Conservation (phyloP, 768 basidiomycete genomes). For the Suillus weaverae region DNA sequence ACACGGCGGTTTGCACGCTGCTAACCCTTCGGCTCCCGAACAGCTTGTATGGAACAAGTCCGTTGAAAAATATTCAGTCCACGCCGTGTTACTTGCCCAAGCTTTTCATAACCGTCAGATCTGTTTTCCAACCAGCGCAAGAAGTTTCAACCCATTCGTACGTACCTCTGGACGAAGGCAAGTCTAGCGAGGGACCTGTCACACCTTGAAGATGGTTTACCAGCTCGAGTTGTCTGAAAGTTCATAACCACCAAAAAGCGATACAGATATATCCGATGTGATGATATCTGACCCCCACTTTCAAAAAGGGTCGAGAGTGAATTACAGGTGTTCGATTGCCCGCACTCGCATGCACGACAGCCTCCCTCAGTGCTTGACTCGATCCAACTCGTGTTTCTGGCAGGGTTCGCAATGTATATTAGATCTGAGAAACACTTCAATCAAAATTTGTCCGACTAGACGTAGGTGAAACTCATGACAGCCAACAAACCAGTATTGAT, state of each 20-base stretch:
- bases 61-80: too few species aligned
- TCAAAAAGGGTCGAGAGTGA: background rate
- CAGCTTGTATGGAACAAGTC: too few species aligned
- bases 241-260: constrained; percentile 4
- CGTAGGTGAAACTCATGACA: background rate
- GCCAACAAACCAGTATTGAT: constrained; percentile 23
- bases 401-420: constrained; percentile 5
- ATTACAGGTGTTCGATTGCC: constrained; percentile 14
- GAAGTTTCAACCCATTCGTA: too few species aligned
- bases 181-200: background rate
- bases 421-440: background rate
- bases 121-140: too few species aligned
- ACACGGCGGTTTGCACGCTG: too few species aligned
- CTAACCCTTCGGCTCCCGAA: too few species aligned
- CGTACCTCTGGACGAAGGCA: too few species aligned
- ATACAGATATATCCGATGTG: constrained; percentile 5
- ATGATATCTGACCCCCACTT: constrained; percentile 4
- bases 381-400: constrained; percentile 1
- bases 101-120: too few species aligned
- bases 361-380: constrained; percentile 5
- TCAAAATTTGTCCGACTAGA: background rate
- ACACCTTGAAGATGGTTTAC: constrained; percentile 11
- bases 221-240: constrained; percentile 3
- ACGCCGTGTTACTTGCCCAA: too few species aligned
- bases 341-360: constrained; percentile 13